A percentile compares a stretch with the other conserved stretches of the same genome.
Conservation (phyloP, 2,329 filamentous ascomycete species). For the Ambrosiella beaveri region DNA sequence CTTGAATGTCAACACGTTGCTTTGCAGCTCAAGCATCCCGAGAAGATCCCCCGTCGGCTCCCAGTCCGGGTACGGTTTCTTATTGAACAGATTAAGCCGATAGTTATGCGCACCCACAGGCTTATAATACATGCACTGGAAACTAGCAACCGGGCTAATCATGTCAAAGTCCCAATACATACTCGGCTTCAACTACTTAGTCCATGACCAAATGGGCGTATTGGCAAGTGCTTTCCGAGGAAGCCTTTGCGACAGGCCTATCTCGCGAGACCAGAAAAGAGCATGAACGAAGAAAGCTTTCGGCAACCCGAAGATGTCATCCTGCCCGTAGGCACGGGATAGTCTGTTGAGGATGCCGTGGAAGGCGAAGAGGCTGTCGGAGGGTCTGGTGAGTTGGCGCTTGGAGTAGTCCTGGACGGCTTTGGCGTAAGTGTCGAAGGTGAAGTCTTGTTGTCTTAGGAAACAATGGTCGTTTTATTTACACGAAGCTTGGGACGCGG, state of each 20-base stretch:
- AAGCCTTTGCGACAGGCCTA: background rate
- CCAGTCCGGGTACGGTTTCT: background rate
- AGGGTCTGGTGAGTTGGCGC: background rate
- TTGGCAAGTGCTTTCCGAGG: background rate
- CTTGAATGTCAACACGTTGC: background rate
- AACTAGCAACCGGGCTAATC: background rate
- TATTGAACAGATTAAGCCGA: background rate
- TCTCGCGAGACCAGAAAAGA: slow-evolving; percentile 2
- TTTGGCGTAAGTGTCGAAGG: background rate
- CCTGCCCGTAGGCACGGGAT: background rate
- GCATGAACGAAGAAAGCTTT: background rate
- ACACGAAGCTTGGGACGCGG: background rate
- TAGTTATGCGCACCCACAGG: background rate
- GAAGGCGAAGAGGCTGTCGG: slow-evolving; percentile 1
- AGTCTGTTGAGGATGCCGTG: slow-evolving; percentile 1
- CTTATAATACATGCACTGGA: background rate
- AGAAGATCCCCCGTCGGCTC: background rate
- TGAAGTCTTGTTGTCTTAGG: background rate
- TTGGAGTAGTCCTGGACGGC: background rate
- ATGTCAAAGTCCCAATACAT: background rate
- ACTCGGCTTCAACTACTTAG: background rate
- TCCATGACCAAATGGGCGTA: slow-evolving; percentile 4
- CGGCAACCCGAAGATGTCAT: slow-evolving; percentile 1
- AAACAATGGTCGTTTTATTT: background rate
- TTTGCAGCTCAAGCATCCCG: background rate